Percentiles rank a stretch among this genome's conserved stretches.
Conservation (phyloP, 768 basidiomycete species). For the Basidioascus undulatus region DNA sequence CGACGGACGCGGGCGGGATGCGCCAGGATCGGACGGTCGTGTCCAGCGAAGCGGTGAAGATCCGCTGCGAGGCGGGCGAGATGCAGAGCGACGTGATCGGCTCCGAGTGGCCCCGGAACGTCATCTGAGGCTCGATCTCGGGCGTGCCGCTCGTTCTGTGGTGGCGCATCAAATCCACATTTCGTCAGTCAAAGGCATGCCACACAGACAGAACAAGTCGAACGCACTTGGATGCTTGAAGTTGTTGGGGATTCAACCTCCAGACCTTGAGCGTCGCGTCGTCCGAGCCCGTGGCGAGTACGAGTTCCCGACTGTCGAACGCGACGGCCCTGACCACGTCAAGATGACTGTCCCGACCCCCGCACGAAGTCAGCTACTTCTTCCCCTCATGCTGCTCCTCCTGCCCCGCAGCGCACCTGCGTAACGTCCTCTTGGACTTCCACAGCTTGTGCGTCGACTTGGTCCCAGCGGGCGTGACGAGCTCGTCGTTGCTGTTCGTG, state of each 20-base stretch:
- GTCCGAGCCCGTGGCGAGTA: slow-evolving; percentile 79
- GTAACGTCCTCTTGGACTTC: slow-evolving; percentile 63
- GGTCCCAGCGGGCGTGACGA: no score
- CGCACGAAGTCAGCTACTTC: neutral
- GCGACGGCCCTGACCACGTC: slow-evolving; percentile 76
- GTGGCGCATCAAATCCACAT: neutral
- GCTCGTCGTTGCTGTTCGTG: no score
- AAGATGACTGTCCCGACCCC: slow-evolving; percentile 72
- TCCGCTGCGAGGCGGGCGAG: slow-evolving; percentile 34
- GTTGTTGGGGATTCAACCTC: slow-evolving; percentile 36
- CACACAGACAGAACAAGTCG: neutral
- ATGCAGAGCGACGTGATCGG: slow-evolving; percentile 68
- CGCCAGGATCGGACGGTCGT: slow-evolving; percentile 82
- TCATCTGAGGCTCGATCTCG: slow-evolving; percentile 79
- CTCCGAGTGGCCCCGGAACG: slow-evolving; percentile 77
- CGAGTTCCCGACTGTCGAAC: slow-evolving; percentile 58
- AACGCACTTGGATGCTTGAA: slow-evolving; percentile 41
- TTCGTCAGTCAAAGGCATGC: neutral
- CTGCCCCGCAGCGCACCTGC: slow-evolving; percentile 38
- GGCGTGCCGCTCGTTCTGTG: slow-evolving; percentile 25
- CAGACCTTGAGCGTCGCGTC: slow-evolving; percentile 92
- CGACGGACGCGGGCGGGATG: slow-evolving; percentile 46
- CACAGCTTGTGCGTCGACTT: slow-evolving; percentile 30
- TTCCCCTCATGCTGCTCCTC: neutral
- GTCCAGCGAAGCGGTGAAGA: slow-evolving; percentile 85